Conservation (phyloP, 2,329 filamentous ascomycete genomes). For the Cercospora sojina region DNA sequence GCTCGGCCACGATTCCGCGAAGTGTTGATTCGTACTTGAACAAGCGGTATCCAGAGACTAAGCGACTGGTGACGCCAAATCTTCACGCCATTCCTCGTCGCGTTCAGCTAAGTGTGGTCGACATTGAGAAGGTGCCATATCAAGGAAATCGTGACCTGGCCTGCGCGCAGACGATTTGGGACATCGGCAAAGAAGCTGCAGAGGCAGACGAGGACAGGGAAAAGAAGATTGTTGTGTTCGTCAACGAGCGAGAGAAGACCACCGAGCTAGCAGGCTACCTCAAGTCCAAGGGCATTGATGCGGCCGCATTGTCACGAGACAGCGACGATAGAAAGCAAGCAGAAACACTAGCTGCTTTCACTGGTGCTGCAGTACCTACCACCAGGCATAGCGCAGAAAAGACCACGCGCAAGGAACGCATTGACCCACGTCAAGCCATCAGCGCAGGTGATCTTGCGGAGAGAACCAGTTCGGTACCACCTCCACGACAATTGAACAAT, state of each 20-base stretch:
- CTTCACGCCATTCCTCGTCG: conserved; percentile 92
- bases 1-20: conserved; percentile 92
- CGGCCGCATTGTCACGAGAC: conserved; percentile 80
- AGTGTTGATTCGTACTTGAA: conserved; percentile 84
- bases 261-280: conserved; percentile 78
- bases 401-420: background rate
- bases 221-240: conserved; percentile 89
- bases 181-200: conserved; percentile 75
- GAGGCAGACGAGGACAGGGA: conserved; percentile 60
- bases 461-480: background rate
- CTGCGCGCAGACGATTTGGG: conserved; percentile 92
- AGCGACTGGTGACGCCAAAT: conserved; percentile 88
- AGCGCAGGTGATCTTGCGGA: conserved; percentile 14
- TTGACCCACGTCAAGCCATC: conserved; percentile 7
- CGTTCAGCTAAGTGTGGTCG: conserved; percentile 89
- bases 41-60: conserved; percentile 76
- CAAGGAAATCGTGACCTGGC: conserved; percentile 88
- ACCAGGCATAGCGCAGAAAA: conserved; percentile 11
- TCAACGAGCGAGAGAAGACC: conserved; percentile 91
- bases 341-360: conserved; percentile 76
- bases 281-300: conserved; percentile 80
- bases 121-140: conserved; percentile 90
- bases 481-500: conserved; percentile 60
- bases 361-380: conserved; percentile 36
- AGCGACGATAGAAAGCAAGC: conserved; percentile 73